Evolutionary conservation across 768 basidiomycete genomes (phyloP).

Genomic region (Steccherinum ochraceum): DNA sequence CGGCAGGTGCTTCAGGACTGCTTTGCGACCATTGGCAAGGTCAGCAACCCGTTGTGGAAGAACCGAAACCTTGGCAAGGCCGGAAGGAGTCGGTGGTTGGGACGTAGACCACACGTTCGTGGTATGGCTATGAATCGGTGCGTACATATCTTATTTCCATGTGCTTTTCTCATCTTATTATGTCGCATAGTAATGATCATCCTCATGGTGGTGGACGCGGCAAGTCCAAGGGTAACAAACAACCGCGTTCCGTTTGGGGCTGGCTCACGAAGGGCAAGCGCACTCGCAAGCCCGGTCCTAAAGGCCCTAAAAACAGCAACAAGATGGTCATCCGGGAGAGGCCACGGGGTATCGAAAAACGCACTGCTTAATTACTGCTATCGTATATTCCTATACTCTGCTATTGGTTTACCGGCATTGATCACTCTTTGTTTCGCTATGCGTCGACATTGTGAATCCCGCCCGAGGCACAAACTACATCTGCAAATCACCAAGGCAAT

Average conservation of each 20-base stretch:
- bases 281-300: slow-evolving; percentile 88
- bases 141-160: slow-evolving; percentile 20
- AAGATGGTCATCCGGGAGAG: slow-evolving; percentile 85
- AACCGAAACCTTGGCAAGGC: slow-evolving; percentile 85
- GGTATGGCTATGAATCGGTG: slow-evolving; percentile 98
- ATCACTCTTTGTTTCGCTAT: no score
- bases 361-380: slow-evolving; percentile 11
- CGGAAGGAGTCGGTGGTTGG: slow-evolving; percentile 83
- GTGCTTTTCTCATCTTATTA: slow-evolving; percentile 2
- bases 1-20: slow-evolving; percentile 77
- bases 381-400: neutral
- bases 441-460: no score
- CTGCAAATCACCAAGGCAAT: no score
- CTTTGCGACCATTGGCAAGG: slow-evolving; percentile 84
- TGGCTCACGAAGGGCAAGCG: slow-evolving; percentile 90
- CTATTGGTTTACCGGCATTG: no score
- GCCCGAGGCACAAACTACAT: no score
- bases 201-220: slow-evolving; percentile 98
- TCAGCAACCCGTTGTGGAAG: slow-evolving; percentile 90
- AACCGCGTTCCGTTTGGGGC: slow-evolving; percentile 88
- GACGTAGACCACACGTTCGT: slow-evolving; percentile 76
- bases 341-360: slow-evolving; percentile 63
- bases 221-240: slow-evolving; percentile 94
- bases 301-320: slow-evolving; percentile 85
- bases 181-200: slow-evolving; percentile 63